phyloP scores from a whole-genome alignment of 257 asterid genomes.

The Eustoma russellianum region DNA sequence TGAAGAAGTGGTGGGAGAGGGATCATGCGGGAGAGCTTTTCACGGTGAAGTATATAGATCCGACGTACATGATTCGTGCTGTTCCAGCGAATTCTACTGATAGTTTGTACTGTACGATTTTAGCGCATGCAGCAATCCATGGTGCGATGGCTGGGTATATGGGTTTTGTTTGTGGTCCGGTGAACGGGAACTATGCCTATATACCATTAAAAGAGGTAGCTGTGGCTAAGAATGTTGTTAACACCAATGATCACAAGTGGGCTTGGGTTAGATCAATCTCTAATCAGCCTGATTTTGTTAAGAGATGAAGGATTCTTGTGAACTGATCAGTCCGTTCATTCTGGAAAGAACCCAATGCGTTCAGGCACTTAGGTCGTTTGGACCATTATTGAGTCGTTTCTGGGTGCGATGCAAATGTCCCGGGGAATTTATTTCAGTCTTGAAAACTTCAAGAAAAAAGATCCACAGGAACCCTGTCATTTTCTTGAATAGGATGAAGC shows the following conservation, averaged over 20 bases:
- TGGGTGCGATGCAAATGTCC: background rate
- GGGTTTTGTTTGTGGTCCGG: constrained; percentile 60
- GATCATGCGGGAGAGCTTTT: constrained; percentile 51
- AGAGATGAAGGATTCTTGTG: constrained; percentile 11
- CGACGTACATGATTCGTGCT: constrained; percentile 73
- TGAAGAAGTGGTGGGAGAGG: constrained; percentile 65
- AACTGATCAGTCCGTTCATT: too few species aligned
- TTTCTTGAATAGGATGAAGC: too few species aligned
- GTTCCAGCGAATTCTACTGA: constrained; percentile 68
- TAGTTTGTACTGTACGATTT: constrained; percentile 57
- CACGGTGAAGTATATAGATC: constrained; percentile 69
- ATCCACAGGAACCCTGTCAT: too few species aligned
- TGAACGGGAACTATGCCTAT: constrained; percentile 53
- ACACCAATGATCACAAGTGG: constrained; percentile 68
- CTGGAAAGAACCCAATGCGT: background rate
- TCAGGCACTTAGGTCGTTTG: constrained; percentile 5
- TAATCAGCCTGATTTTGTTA: constrained; percentile 66
- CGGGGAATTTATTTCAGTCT: too few species aligned
- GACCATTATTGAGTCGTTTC: constrained; percentile 9
- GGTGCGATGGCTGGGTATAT: constrained; percentile 91
- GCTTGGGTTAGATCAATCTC: constrained; percentile 81
- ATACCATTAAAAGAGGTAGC: constrained; percentile 78
- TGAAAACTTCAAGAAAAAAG: too few species aligned
- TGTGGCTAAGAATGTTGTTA: constrained; percentile 44
- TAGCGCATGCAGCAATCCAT: constrained; percentile 59